phyloP scores from a whole-genome alignment of 371 early-diverging fungal species.

The Mortierella sp. region DNA sequence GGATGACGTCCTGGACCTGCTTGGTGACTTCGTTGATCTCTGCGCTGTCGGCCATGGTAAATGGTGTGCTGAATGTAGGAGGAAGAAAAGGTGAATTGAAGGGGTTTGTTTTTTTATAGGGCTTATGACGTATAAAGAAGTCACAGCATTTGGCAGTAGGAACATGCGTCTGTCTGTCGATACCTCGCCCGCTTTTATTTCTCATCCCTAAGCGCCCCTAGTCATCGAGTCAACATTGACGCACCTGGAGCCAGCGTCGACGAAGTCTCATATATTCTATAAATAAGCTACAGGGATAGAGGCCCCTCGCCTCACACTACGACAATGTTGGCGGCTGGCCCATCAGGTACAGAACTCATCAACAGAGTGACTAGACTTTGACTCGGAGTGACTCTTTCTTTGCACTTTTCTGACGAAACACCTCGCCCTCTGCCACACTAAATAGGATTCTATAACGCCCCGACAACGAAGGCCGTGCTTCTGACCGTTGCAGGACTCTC shows the following conservation, averaged over 20 bases:
- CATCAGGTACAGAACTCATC: constrained; percentile 32
- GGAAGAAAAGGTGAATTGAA: constrained; percentile 4
- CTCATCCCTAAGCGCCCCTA: constrained; percentile 8
- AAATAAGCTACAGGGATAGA: no score
- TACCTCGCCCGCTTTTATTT: neutral
- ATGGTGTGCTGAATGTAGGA: neutral
- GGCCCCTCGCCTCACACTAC: no score
- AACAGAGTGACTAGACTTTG: constrained; percentile 10
- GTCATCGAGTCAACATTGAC: neutral
- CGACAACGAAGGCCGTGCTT: constrained; percentile 73
- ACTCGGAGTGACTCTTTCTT: constrained; percentile 22
- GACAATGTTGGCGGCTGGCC: constrained; percentile 42
- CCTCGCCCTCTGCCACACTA: neutral
- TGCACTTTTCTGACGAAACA: neutral
- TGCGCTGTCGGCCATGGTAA: constrained; percentile 42
- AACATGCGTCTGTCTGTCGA: no score
- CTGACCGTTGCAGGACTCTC: constrained; percentile 67
- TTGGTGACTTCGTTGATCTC: constrained; percentile 63
- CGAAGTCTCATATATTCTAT: neutral
- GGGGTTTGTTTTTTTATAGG: neutral
- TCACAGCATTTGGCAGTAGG: neutral
- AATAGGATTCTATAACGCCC: constrained; percentile 76
- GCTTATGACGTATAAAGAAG: constrained; percentile 14
- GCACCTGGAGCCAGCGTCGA: neutral
- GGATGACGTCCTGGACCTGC: constrained; percentile 66